Evolutionary conservation across 768 basidiomycete species (phyloP), one percentile per base, ranked within the genome.

Genomic region (Hortiboletus campestris): DNA sequence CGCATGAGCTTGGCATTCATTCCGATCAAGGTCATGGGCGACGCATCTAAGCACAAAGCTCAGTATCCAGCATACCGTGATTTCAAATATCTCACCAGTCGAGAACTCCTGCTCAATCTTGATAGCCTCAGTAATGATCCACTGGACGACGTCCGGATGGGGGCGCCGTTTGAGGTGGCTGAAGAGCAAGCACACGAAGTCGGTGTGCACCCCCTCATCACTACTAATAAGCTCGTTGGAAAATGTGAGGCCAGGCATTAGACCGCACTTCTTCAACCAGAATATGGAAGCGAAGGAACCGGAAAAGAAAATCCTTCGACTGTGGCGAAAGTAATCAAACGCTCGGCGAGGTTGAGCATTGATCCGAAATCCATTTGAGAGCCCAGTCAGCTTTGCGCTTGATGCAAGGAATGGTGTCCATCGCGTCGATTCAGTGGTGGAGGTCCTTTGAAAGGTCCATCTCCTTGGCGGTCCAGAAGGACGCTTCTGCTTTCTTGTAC

Each of bases 161-260:
- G 94, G 91, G 7, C 90, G 80, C 40, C 85, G 83, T 59, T 80
- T 80, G 31, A 98, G 79, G 67, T 97, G 89, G 50, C 80, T 83
- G 74, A 95, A 94, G 36, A 97, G 79, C 2, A 97, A 74, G 69
- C 94, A 96, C 1, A 94, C 93, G 66, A 97, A 95, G 71, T 98
- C 94, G 67, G 94, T 96, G 72, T 98, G 95, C 76, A 97, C 86
- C 46, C 94, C 95, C 72, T 97, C 95, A 61, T 97, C 95, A 16
- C 95, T 84, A 51, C 89, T 91, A 74, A 98, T 98, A 64, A 97
- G 85, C 71, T 97, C 95, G 68, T 98, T 98, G 16, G 94, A 96
- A 73, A 95, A 97, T 0, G 95, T 94, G 28, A 98, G 77, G 20
- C 95, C 95, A 28, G 94, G 93, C 94, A 97, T 94, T n/a, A 98